These are phyloP conservation scores for Phytophthora aleatoria DNA, from an alignment of 352 stramenopile genomes.

Conservation along the genomic window DNA sequence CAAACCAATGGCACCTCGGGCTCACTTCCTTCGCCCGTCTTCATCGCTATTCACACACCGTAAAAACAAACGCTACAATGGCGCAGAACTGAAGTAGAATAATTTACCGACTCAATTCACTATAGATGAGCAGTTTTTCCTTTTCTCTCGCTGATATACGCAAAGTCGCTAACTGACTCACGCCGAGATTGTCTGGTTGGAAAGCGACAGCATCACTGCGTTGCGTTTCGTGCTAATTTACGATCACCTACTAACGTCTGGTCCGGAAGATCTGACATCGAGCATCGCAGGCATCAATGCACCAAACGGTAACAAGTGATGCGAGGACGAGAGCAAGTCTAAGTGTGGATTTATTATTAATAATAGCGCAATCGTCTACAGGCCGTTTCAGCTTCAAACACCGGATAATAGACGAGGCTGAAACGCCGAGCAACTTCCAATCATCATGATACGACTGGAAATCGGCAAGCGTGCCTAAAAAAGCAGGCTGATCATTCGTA, in stretches of 20 bases:
- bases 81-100: slow-evolving; percentile 4
- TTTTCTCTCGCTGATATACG: too few relatives aligned
- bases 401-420: slow-evolving; percentile 22
- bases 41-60: slow-evolving; percentile 27
- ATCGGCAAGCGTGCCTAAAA: too few relatives aligned
- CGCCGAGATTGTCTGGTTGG: too few relatives aligned
- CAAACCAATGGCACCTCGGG: slow-evolving; percentile 2
- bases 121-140: background rate
- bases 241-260: background rate
- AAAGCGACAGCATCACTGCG: too few relatives aligned
- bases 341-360: too few relatives aligned
- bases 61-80: slow-evolving; percentile 6
- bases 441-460: slow-evolving; percentile 16
- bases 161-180: too few relatives aligned
- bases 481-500: too few relatives aligned
- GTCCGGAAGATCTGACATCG: too few relatives aligned
- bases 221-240: slow-evolving; percentile 10
- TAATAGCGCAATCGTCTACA: too few relatives aligned
- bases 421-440: slow-evolving; percentile 18
- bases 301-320: background rate
- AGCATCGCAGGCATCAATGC: too few relatives aligned
- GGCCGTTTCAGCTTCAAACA: slow-evolving; percentile 11
- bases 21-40: slow-evolving; percentile 17
- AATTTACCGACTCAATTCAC: slow-evolving; percentile 8
- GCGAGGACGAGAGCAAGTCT: background rate